A percentile compares a stretch with the other conserved stretches of the same genome.
Evolutionary conservation across 176 grass and related monocot genomes (phyloP).

Genomic region (Hordeum vulgare): MorexV3_pseudomolecules_assembly NC_058524.1:3479512-3480011

Average conservation of each 20-base stretch:
- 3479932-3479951: neutral
- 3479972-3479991: neutral
- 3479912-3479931: neutral
- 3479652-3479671: slow-evolving; percentile 34
- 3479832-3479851: slow-evolving; percentile 51
- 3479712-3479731: slow-evolving; percentile 62
- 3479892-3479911: neutral
- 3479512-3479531: neutral
- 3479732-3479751: slow-evolving; percentile 1
- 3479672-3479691: slow-evolving; percentile 53
- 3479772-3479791: slow-evolving; percentile 63
- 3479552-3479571: neutral
- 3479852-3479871: slow-evolving; percentile 47
- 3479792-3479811: slow-evolving; percentile 77
- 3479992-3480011: neutral
- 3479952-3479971: neutral
- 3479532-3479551: neutral
- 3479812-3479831: slow-evolving; percentile 63
- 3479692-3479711: slow-evolving; percentile 74
- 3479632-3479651: slow-evolving; percentile 71
- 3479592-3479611: slow-evolving; percentile 72
- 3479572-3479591: slow-evolving; percentile 8
- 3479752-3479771: slow-evolving; percentile 20
- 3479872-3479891: slow-evolving; percentile 13
- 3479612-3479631: slow-evolving; percentile 96